phyloP scores from a whole-genome alignment of 2,329 filamentous ascomycete genomes.

The Acephala macrosclerotiorum region DNA sequence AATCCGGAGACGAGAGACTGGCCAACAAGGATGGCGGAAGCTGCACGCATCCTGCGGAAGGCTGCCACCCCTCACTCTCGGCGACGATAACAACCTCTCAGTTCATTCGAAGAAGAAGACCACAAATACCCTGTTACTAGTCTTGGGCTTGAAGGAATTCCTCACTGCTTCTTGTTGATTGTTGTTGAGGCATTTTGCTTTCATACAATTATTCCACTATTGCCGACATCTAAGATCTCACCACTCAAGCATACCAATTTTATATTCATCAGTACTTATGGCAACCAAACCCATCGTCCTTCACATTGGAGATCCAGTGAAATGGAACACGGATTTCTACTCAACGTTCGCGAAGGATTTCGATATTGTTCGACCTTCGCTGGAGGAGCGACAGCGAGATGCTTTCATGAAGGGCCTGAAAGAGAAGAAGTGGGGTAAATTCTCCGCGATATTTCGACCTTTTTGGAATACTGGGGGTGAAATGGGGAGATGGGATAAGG shows the following conservation, averaged over 20 bases:
- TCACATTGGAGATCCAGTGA: conserved; percentile 45
- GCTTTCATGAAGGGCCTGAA: conserved; percentile 58
- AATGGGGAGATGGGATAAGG: conserved; percentile 68
- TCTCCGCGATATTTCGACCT: conserved; percentile 59
- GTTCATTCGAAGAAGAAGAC: conserved; percentile 4
- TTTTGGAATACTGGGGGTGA: conserved; percentile 72
- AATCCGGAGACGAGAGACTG: conserved; percentile 1
- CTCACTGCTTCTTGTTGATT: background rate
- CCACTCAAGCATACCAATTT: conserved; percentile 12
- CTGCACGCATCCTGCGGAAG: conserved; percentile 14
- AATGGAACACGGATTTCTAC: conserved; percentile 42
- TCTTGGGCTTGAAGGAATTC: background rate
- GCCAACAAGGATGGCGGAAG: conserved; percentile 7
- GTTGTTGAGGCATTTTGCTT: conserved; percentile 4
- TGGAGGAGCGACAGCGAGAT: conserved; percentile 57
- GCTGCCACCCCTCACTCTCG: conserved; percentile 18
- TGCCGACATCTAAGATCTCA: conserved; percentile 11
- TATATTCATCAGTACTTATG: conserved; percentile 22
- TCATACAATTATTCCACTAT: background rate
- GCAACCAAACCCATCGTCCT: conserved; percentile 41
- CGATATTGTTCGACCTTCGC: conserved; percentile 56
- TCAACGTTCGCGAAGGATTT: conserved; percentile 49
- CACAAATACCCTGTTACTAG: background rate
- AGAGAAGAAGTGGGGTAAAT: conserved; percentile 62
- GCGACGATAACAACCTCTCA: conserved; percentile 17